phyloP scores from a whole-genome alignment of 768 basidiomycete species.

The Hysterangium stoloniferum region DNA sequence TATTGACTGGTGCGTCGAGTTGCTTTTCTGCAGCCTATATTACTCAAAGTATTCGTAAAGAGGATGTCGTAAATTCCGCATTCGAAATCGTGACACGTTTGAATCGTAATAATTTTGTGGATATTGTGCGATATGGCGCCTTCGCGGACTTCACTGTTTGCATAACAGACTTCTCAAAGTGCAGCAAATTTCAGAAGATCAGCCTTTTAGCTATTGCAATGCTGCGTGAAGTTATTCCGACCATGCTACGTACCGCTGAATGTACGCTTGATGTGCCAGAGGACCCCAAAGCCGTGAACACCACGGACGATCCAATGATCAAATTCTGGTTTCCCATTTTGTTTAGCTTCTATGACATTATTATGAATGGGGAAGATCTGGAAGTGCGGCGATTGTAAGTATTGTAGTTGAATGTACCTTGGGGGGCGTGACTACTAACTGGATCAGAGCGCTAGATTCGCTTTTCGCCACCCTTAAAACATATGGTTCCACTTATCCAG shows the following conservation, averaged over 20 bases:
- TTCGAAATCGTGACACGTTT: conserved; percentile 93
- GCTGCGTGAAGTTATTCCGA: conserved; percentile 87
- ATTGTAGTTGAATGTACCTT: not conserved
- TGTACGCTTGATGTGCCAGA: conserved; percentile 29
- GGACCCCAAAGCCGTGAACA: conserved; percentile 25
- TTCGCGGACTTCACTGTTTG: conserved; percentile 96
- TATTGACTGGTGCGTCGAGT: conserved; percentile 59
- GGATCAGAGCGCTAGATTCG: conserved; percentile 84
- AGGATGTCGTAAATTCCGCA: conserved; percentile 85
- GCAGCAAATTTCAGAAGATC: conserved; percentile 98
- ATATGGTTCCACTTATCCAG: conserved; percentile 75
- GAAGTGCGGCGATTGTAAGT: conserved; percentile 94
- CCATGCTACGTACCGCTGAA: conserved; percentile 82
- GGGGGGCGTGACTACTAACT: conserved; percentile 6
- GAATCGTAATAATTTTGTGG: conserved; percentile 82
- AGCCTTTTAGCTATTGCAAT: conserved; percentile 93
- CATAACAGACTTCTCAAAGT: conserved; percentile 98
- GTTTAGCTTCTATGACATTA: conserved; percentile 98
- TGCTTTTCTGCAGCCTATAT: not conserved
- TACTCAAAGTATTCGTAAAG: conserved; percentile 30
- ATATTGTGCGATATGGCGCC: conserved; percentile 89
- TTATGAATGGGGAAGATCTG: conserved; percentile 98
- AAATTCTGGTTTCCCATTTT: conserved; percentile 95
- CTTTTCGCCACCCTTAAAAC: conserved; percentile 90
- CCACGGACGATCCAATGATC: conserved; percentile 79